A percentile compares a stretch with the other conserved stretches of the same genome.
Evolutionary conservation across 306 rosid genomes (phyloP).

Genomic region (Abrus precatorius): DNA sequence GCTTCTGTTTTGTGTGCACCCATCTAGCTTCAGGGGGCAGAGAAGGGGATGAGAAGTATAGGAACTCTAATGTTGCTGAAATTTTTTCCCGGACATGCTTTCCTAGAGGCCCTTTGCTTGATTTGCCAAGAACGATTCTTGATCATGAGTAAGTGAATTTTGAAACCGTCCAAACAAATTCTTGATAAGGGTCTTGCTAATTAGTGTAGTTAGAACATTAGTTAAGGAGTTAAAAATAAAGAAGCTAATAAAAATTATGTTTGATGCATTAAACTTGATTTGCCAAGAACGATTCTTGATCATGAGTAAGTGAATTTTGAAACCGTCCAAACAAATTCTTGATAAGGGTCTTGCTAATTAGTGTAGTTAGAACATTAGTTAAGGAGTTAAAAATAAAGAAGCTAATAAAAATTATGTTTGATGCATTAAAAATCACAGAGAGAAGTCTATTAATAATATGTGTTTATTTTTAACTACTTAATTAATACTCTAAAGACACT

Average conservation of each 20-base stretch:
- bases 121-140: conserved; percentile 77
- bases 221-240: too few relatives aligned
- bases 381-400: too few relatives aligned
- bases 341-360: neutral
- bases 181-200: too few relatives aligned
- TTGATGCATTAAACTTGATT: too few relatives aligned
- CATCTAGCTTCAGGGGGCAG: conserved; percentile 91
- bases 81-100: conserved; percentile 76
- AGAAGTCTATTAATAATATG: too few relatives aligned
- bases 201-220: too few relatives aligned
- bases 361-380: too few relatives aligned
- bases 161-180: conserved; percentile 50
- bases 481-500: too few relatives aligned
- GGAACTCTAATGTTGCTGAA: conserved; percentile 81
- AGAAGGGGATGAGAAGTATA: conserved; percentile 74
- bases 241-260: too few relatives aligned
- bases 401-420: too few relatives aligned
- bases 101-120: conserved; percentile 70
- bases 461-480: too few relatives aligned
- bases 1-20: conserved; percentile 89
- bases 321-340: conserved; percentile 49
- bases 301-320: conserved; percentile 72
- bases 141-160: conserved; percentile 75
- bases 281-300: conserved; percentile 78
- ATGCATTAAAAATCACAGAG: too few relatives aligned